Percentiles rank a stretch among this genome's conserved stretches.
phyloP scores from a whole-genome alignment of 164 flowering plant species.

The Litsea cubeba region DNA sequence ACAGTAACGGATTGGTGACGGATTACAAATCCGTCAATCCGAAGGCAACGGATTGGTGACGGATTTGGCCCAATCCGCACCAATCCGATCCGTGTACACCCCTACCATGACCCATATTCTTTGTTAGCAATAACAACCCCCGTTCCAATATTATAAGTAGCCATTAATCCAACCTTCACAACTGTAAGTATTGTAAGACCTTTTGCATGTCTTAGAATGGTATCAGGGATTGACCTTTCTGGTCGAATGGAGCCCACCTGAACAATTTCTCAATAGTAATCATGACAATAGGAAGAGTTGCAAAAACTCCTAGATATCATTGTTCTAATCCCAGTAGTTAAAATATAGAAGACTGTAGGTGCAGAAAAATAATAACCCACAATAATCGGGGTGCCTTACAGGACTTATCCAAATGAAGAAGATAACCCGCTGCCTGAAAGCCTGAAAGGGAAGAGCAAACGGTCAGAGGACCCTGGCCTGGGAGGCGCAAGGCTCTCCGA shows the following conservation, averaged over 20 bases:
- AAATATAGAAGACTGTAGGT: not conserved
- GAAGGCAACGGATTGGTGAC: too few species aligned
- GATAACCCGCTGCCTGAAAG: too few species aligned
- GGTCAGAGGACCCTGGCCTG: too few species aligned
- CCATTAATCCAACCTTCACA: conserved; percentile 81
- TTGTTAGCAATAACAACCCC: conserved; percentile 85
- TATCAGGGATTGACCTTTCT: conserved; percentile 78
- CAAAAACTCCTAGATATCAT: not conserved
- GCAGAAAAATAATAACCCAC: too few species aligned
- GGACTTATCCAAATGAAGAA: too few species aligned
- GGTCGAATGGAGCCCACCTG: conserved; percentile 70
- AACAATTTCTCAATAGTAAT: not conserved
- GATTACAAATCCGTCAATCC: too few species aligned
- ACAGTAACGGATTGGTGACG: too few species aligned
- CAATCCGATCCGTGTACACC: too few species aligned
- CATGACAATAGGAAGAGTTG: not conserved
- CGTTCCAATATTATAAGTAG: conserved; percentile 89
- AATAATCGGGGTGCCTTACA: too few species aligned
- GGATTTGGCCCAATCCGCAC: too few species aligned
- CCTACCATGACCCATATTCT: conserved; percentile 99
- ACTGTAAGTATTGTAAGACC: conserved; percentile 91
- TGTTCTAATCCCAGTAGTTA: not conserved
- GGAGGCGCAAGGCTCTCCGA: too few species aligned
- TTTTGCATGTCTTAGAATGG: conserved; percentile 69
- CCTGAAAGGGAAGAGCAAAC: too few species aligned